Evolutionary conservation across 2,329 filamentous ascomycete species (phyloP).

Genomic region (Alternaria sp.): DNA sequence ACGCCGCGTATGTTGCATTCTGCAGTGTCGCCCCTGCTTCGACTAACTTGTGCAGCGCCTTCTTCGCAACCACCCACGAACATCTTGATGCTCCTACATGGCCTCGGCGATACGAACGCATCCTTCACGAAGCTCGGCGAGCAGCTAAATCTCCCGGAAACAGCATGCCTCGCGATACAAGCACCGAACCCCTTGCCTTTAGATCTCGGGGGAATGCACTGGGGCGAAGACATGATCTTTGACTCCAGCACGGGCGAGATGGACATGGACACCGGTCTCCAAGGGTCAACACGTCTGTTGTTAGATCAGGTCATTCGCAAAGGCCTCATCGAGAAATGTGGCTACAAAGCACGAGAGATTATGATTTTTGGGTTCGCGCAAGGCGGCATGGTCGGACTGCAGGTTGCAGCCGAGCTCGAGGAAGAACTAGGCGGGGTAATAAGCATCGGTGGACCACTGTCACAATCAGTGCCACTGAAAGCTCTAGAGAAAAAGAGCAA

Average conservation of each 20-base stretch:
- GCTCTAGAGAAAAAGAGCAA: conserved; percentile 60
- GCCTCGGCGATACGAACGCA: conserved; percentile 77
- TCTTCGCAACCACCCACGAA: conserved; percentile 69
- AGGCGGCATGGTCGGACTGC: conserved; percentile 64
- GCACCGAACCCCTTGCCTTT: conserved; percentile 75
- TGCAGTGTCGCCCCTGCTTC: background rate
- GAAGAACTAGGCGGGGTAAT: conserved; percentile 66
- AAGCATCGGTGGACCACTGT: conserved; percentile 68
- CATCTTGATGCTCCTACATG: conserved; percentile 82
- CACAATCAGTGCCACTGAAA: conserved; percentile 48
- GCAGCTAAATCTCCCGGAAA: conserved; percentile 77
- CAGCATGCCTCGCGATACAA: conserved; percentile 76
- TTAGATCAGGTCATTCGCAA: conserved; percentile 56
- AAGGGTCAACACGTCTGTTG: conserved; percentile 54
- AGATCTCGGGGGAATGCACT: conserved; percentile 70
- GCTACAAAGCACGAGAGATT: conserved; percentile 60
- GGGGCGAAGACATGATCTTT: conserved; percentile 67
- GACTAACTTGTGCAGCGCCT: conserved; percentile 47
- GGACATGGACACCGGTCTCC: conserved; percentile 64
- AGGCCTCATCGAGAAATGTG: conserved; percentile 59
- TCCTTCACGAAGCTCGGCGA: conserved; percentile 75
- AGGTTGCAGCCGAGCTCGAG: conserved; percentile 51
- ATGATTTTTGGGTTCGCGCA: conserved; percentile 66
- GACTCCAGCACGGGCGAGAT: conserved; percentile 61
- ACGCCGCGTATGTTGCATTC: conserved; percentile 54